Evolutionary conservation across 2,329 filamentous ascomycete species (phyloP), one percentile per base, ranked within the genome.

Genomic region (Beauveria bassiana): DNA sequence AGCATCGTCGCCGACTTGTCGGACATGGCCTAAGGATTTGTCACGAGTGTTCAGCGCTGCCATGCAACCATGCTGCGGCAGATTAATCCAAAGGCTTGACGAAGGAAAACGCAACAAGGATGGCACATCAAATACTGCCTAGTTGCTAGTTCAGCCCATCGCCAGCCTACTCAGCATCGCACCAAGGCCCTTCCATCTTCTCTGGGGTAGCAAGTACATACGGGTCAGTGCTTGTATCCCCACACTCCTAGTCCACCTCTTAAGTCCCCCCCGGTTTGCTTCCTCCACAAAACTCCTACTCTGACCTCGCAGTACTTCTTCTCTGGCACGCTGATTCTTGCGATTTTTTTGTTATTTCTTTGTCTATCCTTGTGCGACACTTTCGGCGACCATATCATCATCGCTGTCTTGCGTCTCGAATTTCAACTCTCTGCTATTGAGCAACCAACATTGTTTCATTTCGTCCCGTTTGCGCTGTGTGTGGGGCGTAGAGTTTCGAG

Each of bases 401-500:
- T 9, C 18, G 28, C 22, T 40, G 9, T 53, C 16, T 24, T 9
- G 31, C 31, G 31, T 14, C 34, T 14, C 34, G 14, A 38, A 2
- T 38, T 38, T 16, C 34, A 3, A 38, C 34, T 16, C 12, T 38
- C 50, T n/a, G 50, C n/a, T 3, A 52, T 14, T 18, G 3, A 52
- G 6, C 47, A 16, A 20, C 22, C 12, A 22, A 22, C 43, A 45
- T 38, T 38, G 43, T 46, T 47, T 46, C 54, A 34, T 55, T 40
- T 45, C 40, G 18, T 56, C 26, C 18, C 34, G 52, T 55, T 45
- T 43, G 52, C 52, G 14, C 40, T 38, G 40, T 22, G 22, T 22
- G 22, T 45, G 54, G 54, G 54, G 54, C 54, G 26, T 26, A 56
- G 34, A 22, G 40, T 56, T 26, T 56, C 34, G 54, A 56, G 54